Evolutionary conservation across 768 basidiomycete genomes (phyloP), one percentile per base, ranked within the genome.

Genomic region (Rhodocollybia butyracea): DNA sequence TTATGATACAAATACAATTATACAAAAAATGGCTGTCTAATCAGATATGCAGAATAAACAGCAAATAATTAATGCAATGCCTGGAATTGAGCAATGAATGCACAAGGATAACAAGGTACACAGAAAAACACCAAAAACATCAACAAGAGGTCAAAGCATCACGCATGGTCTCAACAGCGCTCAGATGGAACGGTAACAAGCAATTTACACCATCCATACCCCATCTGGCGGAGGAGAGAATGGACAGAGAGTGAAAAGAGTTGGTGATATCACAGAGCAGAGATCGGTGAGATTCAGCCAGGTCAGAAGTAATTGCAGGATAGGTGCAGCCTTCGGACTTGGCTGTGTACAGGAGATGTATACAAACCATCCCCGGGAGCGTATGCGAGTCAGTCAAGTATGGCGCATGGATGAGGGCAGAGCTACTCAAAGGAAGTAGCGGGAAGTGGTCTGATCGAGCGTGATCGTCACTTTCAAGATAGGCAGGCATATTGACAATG

Each of bases 141-240:
- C n/a, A n/a, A 12, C 39, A 31, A 27, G 39, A 21, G 31, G 38
- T 41, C 34, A 79, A 63, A 17, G 75, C 76, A 43, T 68, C 66
- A 32, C 70, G 68, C 82, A 90, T 88, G 19, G 76, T 75, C 55
- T 89, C 83, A 24, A 89, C 75, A 15, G 88, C 88, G 29, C 83
- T 85, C 32, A 92, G 74, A 63, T 93, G 90, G 64, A 87, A 82
- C 12, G 90, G 91, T 50, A 93, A 66, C 36, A 74, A 71, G 10
- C 81, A 75, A 61, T 81, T 76, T 51, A 71, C 75, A 27, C 70
- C 74, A 31, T 17, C 29, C 45, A 82, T 70, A 57, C 73, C 74
- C 78, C 78, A 83, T 45, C 79, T 66, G 47, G 66, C 65, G 24
- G 69, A 68, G 2, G 83, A 77, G 10, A 92, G 79, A 27, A 89